phyloP scores from a whole-genome alignment of 1,284 basidiomycete genomes.

The Meripilus lineatus region DNA sequence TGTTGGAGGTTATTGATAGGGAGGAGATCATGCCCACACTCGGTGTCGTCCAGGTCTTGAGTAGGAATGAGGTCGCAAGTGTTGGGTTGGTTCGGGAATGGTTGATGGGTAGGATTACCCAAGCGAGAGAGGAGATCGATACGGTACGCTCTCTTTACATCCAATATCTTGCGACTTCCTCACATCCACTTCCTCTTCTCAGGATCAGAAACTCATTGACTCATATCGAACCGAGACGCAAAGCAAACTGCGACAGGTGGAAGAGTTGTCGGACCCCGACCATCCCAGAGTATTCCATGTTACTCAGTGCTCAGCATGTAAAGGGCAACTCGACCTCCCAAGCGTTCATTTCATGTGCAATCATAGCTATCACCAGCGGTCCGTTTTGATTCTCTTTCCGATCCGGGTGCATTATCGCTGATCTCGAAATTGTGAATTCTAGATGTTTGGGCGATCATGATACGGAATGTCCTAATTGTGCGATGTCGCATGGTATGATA shows the following conservation, averaged over 20 bases:
- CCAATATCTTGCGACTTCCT: slow-evolving; percentile 2
- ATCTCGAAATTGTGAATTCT: background rate
- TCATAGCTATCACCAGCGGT: slow-evolving; percentile 95
- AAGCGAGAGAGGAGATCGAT: slow-evolving; percentile 72
- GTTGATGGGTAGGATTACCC: slow-evolving; percentile 74
- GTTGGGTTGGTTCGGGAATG: slow-evolving; percentile 90
- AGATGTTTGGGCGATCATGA: slow-evolving; percentile 84
- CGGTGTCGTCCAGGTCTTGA: slow-evolving; percentile 84
- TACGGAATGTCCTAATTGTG: slow-evolving; percentile 86
- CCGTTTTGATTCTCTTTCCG: slow-evolving; percentile 15
- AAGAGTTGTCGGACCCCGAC: slow-evolving; percentile 71
- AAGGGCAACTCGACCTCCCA: slow-evolving; percentile 86
- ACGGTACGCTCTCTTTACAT: slow-evolving; percentile 48
- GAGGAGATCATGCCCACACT: slow-evolving; percentile 83
- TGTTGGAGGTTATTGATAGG: slow-evolving; percentile 77
- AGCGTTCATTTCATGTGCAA: slow-evolving; percentile 98
- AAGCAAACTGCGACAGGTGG: slow-evolving; percentile 79
- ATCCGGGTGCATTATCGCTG: slow-evolving; percentile 1
- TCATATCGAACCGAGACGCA: slow-evolving; percentile 86
- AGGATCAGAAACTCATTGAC: slow-evolving; percentile 82
- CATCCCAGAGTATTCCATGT: slow-evolving; percentile 90
- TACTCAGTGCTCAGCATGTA: slow-evolving; percentile 85
- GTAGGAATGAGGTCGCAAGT: slow-evolving; percentile 81
- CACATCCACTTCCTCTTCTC: slow-evolving; percentile 11
- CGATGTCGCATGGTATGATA: slow-evolving; percentile 82